These are phyloP conservation scores for Flueggea neowawraea DNA, from an alignment of 441 rosid species.

Conservation along the genomic window DNA sequence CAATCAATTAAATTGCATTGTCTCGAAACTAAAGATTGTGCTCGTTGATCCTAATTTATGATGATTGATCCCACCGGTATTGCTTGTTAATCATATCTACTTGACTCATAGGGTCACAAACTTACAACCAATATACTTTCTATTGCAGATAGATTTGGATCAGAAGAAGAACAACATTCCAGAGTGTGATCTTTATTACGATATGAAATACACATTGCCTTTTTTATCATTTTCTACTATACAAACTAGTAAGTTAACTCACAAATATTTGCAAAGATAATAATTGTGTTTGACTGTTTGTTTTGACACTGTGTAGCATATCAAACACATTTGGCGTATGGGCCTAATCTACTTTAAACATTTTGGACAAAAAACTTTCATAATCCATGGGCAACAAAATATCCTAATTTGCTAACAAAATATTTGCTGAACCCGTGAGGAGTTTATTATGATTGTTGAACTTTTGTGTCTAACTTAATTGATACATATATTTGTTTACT, in stretches of 20 bases:
- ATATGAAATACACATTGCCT: constrained; percentile 51
- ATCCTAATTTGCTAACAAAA: no score
- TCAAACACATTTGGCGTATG: no score
- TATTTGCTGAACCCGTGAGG: no score
- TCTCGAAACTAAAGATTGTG: constrained; percentile 40
- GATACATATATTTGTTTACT: neutral
- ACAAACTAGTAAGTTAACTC: constrained; percentile 32
- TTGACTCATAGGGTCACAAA: neutral
- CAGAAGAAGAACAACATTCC: constrained; percentile 19
- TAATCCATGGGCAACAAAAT: no score
- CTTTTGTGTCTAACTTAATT: neutral
- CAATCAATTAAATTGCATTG: constrained; percentile 48
- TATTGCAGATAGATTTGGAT: constrained; percentile 39
- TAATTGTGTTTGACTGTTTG: neutral
- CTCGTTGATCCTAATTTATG: constrained; percentile 31
- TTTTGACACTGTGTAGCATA: no score
- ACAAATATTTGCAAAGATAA: neutral
- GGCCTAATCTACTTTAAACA: no score
- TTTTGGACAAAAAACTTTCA: no score
- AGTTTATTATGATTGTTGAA: neutral
- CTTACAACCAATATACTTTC: constrained; percentile 6
- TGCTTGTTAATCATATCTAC: neutral
- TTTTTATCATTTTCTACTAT: constrained; percentile 46
- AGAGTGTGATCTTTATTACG: constrained; percentile 50
- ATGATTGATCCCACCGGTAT: constrained; percentile 10